These are phyloP conservation scores for Phytophthora nicotianae DNA, from an alignment of 352 stramenopile species.

Conservation along the genomic window DNA sequence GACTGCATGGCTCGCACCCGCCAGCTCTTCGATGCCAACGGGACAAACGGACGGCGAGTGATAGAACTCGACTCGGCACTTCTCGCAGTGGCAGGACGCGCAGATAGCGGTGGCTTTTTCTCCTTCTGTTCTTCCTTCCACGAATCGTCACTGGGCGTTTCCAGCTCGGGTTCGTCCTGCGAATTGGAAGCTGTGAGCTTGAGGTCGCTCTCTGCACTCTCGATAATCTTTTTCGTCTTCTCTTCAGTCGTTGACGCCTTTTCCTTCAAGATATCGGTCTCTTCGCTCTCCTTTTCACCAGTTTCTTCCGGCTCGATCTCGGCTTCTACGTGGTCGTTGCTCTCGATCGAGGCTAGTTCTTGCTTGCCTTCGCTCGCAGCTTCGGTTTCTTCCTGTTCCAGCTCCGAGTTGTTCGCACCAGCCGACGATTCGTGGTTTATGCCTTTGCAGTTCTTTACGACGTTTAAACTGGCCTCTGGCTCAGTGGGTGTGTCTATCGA, in stretches of 20 bases:
- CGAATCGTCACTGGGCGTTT: slow-evolving; percentile 32
- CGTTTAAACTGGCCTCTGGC: slow-evolving; percentile 15
- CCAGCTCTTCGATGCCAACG: slow-evolving; percentile 56
- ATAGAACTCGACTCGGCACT: slow-evolving; percentile 30
- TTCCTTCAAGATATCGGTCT: slow-evolving; percentile 25
- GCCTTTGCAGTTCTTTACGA: slow-evolving; percentile 13
- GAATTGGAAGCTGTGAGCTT: slow-evolving; percentile 15
- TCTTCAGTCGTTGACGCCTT: slow-evolving; percentile 1
- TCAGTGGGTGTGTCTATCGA: background rate
- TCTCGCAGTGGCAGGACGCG: slow-evolving; percentile 30
- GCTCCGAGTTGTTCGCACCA: slow-evolving; percentile 16
- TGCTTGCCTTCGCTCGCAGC: slow-evolving; percentile 14
- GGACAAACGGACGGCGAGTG: slow-evolving; percentile 47
- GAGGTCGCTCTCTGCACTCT: background rate
- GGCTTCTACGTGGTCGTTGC: slow-evolving; percentile 13
- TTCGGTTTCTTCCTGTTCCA: slow-evolving; percentile 13
- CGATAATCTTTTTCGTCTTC: slow-evolving; percentile 7
- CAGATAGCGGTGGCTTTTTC: background rate
- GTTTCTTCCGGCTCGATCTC: slow-evolving; percentile 26
- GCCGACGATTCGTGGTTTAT: slow-evolving; percentile 24
- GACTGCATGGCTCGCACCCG: slow-evolving; percentile 54
- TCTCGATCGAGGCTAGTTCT: slow-evolving; percentile 3
- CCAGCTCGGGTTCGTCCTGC: slow-evolving; percentile 32
- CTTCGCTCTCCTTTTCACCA: slow-evolving; percentile 25
- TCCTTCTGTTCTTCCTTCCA: slow-evolving; percentile 21